Percentiles rank a stretch among this genome's conserved stretches.
These are phyloP conservation scores for Helminthosporium solani DNA, from an alignment of 2,329 filamentous ascomycete species.

Conservation along the genomic window DNA sequence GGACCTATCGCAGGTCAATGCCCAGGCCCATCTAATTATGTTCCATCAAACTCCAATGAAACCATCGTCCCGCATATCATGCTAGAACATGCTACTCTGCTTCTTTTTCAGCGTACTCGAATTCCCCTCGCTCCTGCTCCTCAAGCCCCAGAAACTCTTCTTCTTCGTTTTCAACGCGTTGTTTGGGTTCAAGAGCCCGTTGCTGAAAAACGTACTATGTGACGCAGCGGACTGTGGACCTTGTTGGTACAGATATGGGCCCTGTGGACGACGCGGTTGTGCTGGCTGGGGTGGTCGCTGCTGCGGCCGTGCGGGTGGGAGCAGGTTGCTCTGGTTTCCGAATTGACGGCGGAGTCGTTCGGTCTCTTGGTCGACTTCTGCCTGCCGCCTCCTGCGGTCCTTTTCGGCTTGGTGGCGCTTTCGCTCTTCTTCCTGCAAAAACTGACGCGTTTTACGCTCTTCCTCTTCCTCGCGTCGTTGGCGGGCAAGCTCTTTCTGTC, in stretches of 20 bases:
- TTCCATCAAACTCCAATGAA: constrained; percentile 8
- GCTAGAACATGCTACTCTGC: constrained; percentile 47
- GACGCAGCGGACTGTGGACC: constrained; percentile 30
- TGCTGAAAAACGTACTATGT: constrained; percentile 40
- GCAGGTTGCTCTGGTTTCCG: constrained; percentile 49
- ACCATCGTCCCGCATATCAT: not conserved
- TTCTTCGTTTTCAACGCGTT: constrained; percentile 29
- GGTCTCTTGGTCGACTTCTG: constrained; percentile 69
- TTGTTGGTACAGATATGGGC: constrained; percentile 34
- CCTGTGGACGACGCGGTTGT: constrained; percentile 14
- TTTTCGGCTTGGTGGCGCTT: constrained; percentile 67
- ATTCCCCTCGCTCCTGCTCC: constrained; percentile 33
- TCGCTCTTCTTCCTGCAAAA: constrained; percentile 46
- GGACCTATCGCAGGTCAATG: constrained; percentile 9
- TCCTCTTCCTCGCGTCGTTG: constrained; percentile 59
- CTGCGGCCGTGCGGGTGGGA: constrained; percentile 21
- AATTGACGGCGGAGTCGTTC: constrained; percentile 69
- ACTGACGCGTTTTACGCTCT: constrained; percentile 42
- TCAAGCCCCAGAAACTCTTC: constrained; percentile 43
- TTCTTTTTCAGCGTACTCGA: constrained; percentile 45
- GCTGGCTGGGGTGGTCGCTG: constrained; percentile 14
- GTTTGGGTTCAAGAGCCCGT: constrained; percentile 27
- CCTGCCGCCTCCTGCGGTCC: constrained; percentile 56
- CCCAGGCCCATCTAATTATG: not conserved
- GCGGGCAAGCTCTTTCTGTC: constrained; percentile 45